These are phyloP conservation scores for Microcyclosporella mali DNA, from an alignment of 2,329 filamentous ascomycete species.

Conservation along the genomic window DNA sequence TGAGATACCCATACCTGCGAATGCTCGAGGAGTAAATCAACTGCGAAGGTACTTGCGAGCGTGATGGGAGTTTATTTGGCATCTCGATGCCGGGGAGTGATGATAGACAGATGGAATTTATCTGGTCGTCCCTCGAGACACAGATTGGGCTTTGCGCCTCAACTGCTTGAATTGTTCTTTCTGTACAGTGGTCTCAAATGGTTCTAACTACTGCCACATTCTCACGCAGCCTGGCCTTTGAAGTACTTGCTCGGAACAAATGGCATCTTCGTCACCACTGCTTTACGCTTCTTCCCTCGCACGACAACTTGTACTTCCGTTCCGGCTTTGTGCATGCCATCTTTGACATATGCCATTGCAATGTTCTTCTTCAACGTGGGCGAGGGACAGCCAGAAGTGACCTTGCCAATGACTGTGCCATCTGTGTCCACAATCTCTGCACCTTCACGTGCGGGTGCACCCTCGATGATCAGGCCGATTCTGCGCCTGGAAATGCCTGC, in stretches of 20 bases:
- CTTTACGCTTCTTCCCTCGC: slow-evolving; percentile 68
- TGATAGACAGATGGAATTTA: too few relatives aligned
- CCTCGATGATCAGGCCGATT: slow-evolving; percentile 75
- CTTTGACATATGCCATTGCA: slow-evolving; percentile 86
- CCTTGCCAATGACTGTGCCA: slow-evolving; percentile 63
- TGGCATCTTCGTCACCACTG: slow-evolving; percentile 78
- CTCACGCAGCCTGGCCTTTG: slow-evolving; percentile 32
- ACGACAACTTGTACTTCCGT: slow-evolving; percentile 75
- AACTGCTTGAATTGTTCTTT: too few relatives aligned
- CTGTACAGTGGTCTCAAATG: too few relatives aligned
- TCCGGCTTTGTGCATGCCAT: slow-evolving; percentile 74
- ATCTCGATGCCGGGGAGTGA: too few relatives aligned
- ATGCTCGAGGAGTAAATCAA: too few relatives aligned
- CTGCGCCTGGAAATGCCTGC: slow-evolving; percentile 64
- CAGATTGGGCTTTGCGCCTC: too few relatives aligned
- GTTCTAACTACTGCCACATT: too few relatives aligned
- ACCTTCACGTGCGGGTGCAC: slow-evolving; percentile 83
- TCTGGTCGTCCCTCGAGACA: too few relatives aligned
- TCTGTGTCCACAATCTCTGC: slow-evolving; percentile 65
- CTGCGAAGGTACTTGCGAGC: too few relatives aligned
- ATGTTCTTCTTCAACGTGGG: slow-evolving; percentile 85
- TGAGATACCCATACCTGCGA: too few relatives aligned
- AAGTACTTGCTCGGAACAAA: slow-evolving; percentile 77
- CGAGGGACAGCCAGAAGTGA: slow-evolving; percentile 87
- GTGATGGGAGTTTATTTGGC: too few relatives aligned